These are phyloP conservation scores for Mortierella sp. DNA, from an alignment of 371 early-diverging fungal species.

Conservation along the genomic window DNA sequence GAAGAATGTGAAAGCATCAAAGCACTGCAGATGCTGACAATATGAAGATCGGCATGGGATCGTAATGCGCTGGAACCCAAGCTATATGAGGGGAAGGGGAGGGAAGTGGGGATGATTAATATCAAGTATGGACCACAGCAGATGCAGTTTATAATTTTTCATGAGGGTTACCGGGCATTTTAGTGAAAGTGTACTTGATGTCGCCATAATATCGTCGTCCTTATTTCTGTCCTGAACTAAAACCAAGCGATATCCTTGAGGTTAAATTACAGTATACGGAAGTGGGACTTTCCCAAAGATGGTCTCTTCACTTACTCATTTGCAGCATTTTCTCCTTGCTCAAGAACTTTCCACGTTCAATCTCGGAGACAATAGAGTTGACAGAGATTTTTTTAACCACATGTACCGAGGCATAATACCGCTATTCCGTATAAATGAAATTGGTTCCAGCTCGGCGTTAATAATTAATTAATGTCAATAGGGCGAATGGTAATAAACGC, in stretches of 20 bases:
- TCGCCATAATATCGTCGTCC: conserved; percentile 67
- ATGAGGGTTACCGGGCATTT: conserved; percentile 66
- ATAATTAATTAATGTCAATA: no score
- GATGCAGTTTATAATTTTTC: background rate
- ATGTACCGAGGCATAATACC: conserved; percentile 61
- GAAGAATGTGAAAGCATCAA: conserved; percentile 76
- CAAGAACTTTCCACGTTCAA: conserved; percentile 58
- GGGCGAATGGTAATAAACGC: no score
- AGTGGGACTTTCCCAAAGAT: background rate
- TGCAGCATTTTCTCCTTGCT: conserved; percentile 63
- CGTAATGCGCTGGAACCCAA: conserved; percentile 73
- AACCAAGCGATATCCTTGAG: background rate
- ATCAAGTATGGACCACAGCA: background rate
- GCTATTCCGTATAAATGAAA: conserved; percentile 25
- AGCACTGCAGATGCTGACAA: conserved; percentile 84
- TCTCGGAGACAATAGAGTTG: conserved; percentile 56
- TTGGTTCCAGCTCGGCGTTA: background rate
- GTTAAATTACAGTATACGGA: background rate
- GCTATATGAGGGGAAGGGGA: conserved; percentile 41
- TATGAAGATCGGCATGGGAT: conserved; percentile 70
- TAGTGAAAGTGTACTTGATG: conserved; percentile 66
- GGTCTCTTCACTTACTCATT: conserved; percentile 58
- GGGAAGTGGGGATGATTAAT: background rate
- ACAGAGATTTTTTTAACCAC: conserved; percentile 64
- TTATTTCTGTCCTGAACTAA: conserved; percentile 57